These are phyloP conservation scores for Avena atlantica DNA, from an alignment of 176 grass and related monocot genomes.

Conservation along the genomic window DNA sequence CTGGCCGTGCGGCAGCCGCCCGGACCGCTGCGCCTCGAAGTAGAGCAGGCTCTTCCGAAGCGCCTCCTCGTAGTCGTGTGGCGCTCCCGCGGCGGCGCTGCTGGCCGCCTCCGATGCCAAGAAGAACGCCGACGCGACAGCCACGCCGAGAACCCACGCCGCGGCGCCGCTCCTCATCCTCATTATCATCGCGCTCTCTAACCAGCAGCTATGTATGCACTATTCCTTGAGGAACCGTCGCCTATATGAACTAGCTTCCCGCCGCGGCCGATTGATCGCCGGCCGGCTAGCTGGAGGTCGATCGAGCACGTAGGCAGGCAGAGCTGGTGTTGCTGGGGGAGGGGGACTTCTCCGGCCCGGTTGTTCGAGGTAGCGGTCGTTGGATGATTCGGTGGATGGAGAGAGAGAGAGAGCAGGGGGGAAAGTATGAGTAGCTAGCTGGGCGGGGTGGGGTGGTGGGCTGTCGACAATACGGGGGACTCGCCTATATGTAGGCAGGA, in stretches of 20 bases:
- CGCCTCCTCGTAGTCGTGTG: constrained; percentile 72
- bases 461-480: constrained; percentile 46
- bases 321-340: neutral
- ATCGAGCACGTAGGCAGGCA: neutral
- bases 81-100: neutral
- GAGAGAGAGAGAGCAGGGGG: neutral
- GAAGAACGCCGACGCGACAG: neutral
- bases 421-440: neutral
- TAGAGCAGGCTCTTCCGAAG: constrained; percentile 91
- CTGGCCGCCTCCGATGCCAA: neutral
- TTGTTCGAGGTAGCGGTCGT: neutral
- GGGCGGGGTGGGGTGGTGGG: constrained; percentile 36
- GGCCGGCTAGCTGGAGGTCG: neutral
- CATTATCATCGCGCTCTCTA: neutral
- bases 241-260: neutral
- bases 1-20: constrained; percentile 80
- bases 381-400: neutral
- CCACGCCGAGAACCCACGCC: neutral
- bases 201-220: neutral
- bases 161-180: constrained; percentile 12
- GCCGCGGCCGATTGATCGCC: neutral
- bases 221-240: neutral
- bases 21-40: constrained; percentile 95
- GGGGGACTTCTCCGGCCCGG: neutral
- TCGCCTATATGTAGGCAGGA: constrained; percentile 41